A percentile compares a stretch with the other conserved stretches of the same genome.
phyloP scores from a whole-genome alignment of 208 protist genomes.

The Trypanosoma lewisi region DNA sequence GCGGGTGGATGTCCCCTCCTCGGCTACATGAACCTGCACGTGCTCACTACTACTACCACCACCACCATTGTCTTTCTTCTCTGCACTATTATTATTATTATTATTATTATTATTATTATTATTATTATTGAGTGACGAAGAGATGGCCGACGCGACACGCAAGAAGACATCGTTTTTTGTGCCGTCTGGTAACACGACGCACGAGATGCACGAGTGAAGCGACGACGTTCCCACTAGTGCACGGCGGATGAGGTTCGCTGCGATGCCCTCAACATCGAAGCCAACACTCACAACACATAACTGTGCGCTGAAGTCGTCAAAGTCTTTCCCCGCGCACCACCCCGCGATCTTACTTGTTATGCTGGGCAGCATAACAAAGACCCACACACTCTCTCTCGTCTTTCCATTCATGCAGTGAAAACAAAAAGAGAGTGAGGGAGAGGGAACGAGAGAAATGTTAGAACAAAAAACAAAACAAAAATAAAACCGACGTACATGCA shows the following conservation, averaged over 20 bases:
- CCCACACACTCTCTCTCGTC: no score
- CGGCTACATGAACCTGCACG: constrained; percentile 42
- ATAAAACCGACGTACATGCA: background rate
- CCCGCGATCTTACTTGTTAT: constrained; percentile 36
- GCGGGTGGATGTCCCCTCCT: constrained; percentile 62
- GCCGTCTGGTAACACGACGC: constrained; percentile 94
- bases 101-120: no score
- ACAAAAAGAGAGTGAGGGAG: background rate
- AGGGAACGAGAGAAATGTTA: background rate
- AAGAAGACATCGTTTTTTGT: constrained; percentile 81
- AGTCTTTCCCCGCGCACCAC: constrained; percentile 29
- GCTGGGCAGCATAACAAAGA: constrained; percentile 18
- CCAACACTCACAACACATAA: constrained; percentile 65
- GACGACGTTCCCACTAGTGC: constrained; percentile 2
- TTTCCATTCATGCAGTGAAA: no score
- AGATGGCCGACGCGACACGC: constrained; percentile 74
- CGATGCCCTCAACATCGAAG: constrained; percentile 56
- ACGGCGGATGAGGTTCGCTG: constrained; percentile 24
- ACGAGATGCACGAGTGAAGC: constrained; percentile 83
- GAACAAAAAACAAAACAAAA: background rate
- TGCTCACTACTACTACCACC: no score
- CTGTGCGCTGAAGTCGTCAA: constrained; percentile 47
- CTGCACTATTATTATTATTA: background rate
- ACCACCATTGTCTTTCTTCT: no score
- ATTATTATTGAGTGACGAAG: constrained; percentile 13